Evolutionary conservation across 805 yeast genomes (phyloP), one percentile per base, ranked within the genome.

Genomic region (Komagataella pastoris): DNA sequence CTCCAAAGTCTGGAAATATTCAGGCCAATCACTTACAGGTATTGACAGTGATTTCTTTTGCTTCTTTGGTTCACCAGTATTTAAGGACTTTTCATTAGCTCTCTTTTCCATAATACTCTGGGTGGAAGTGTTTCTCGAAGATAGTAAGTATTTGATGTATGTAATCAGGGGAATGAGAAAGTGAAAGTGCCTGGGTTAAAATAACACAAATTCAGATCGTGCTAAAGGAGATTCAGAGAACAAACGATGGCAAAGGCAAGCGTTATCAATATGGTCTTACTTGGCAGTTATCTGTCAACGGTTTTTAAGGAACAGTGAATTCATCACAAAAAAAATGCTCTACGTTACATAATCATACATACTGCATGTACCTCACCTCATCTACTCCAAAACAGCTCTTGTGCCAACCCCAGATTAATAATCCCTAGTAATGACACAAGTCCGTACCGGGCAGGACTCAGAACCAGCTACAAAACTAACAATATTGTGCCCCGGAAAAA

Each of bases 1-100:
- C 48, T 71, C 73, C 14, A 79, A 61, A 50, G 74, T 76, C 52
- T 63, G 58, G 30, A 75, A 67, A 17, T 54, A 56, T 3, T 54
- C 56, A 3, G 71, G 65, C 64, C 69, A 61, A 3, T 52, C 49
- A 2, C 47, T 50, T 30, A 52, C 55, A n/a, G 47, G 48, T 14
- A 44, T 47, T 6, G 43, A 7, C 18, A 12, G 10, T 17, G 47
- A 17, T 43, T 50, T 50, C 44, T 43, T 43, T 17, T 36, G 46
- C 47, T 49, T 49, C 48, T 30, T 30, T 14, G 4, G 40, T 30
- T 8, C 14, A 30, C 40, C 40, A 30, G 6, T 30, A 30, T 10
- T 2, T 14, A 5, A 30, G 14, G 40, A 30, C 14, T n/a, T 10
- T 8, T 30, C 40, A 30, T 30, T 30, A 8, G 40, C 4, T 14